A percentile compares a stretch with the other conserved stretches of the same genome.
Conservation (phyloP, 2,329 filamentous ascomycete genomes). For the Alternaria arbusti region DNA sequence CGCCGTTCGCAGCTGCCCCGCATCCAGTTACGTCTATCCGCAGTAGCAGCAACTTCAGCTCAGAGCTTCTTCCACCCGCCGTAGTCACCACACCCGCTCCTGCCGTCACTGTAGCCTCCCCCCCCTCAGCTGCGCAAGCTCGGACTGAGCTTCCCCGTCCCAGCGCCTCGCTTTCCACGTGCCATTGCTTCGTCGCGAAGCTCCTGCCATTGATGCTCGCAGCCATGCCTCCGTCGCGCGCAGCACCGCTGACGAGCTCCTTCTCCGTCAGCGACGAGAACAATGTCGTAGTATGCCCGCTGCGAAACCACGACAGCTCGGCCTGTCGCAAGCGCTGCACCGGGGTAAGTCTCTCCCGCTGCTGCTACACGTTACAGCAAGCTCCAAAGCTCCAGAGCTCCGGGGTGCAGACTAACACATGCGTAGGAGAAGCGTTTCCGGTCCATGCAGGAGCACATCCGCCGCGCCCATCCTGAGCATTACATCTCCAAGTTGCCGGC, state of each 20-base stretch:
- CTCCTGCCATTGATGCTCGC: constrained; percentile 48
- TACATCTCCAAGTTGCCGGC: constrained; percentile 98
- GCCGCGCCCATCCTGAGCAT: constrained; percentile 93
- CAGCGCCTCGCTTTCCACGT: constrained; percentile 3
- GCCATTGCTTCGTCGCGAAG: constrained; percentile 12
- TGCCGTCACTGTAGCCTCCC: background rate
- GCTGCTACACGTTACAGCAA: constrained; percentile 9
- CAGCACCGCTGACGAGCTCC: constrained; percentile 82
- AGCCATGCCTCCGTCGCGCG: constrained; percentile 81
- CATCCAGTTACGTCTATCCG: constrained; percentile 14
- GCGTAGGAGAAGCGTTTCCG: constrained; percentile 89
- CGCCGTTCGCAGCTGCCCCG: constrained; percentile 13
- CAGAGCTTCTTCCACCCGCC: constrained; percentile 6
- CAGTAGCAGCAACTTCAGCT: constrained; percentile 14
- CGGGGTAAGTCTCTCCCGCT: constrained; percentile 74
- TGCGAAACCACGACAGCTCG: constrained; percentile 95
- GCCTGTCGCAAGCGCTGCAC: constrained; percentile 97
- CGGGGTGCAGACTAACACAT: constrained; percentile 32
- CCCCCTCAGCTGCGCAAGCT: constrained; percentile 10
- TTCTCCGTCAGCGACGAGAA: constrained; percentile 91
- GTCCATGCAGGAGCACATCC: constrained; percentile 99
- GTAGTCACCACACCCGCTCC: constrained; percentile 6
- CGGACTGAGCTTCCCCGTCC: background rate
- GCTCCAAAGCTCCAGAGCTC: constrained; percentile 5
- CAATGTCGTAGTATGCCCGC: constrained; percentile 95